These are phyloP conservation scores for Amaranthus tricolor DNA, from an alignment of 179 eudicot species.

Conservation along the genomic window DNA sequence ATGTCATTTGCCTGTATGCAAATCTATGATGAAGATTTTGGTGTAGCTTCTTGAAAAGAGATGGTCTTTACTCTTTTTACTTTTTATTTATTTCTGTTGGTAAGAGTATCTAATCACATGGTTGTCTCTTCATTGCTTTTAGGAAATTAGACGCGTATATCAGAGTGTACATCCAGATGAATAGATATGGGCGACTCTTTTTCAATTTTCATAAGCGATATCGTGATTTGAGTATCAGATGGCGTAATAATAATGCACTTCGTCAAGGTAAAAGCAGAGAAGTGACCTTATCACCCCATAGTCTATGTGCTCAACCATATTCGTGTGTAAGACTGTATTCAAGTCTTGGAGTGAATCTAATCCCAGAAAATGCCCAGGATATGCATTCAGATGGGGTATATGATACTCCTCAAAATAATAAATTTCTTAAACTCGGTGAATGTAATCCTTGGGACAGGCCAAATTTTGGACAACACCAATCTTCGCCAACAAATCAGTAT, in stretches of 20 bases:
- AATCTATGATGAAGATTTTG: no score
- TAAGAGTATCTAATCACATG: no score
- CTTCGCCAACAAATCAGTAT: slow-evolving; percentile 11
- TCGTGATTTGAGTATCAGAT: neutral
- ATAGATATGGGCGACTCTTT: slow-evolving; percentile 22
- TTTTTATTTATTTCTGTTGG: no score
- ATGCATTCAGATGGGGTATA: slow-evolving; percentile 8
- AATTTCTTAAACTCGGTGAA: slow-evolving; percentile 9
- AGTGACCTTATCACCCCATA: neutral
- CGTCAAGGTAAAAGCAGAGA: slow-evolving; percentile 13
- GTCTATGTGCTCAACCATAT: neutral
- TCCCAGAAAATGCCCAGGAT: slow-evolving; percentile 16
- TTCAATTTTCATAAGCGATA: slow-evolving; percentile 17
- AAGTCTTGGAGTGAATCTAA: slow-evolving; percentile 11
- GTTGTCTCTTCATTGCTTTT: slow-evolving; percentile 4
- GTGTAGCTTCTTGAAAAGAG: no score
- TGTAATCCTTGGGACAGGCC: slow-evolving; percentile 7
- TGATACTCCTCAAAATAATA: slow-evolving; percentile 1
- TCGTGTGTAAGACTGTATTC: slow-evolving; percentile 20
- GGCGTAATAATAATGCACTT: slow-evolving; percentile 8
- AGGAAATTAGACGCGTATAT: neutral
- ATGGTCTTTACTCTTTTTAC: no score
- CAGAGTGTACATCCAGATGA: slow-evolving; percentile 22
- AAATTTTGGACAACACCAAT: slow-evolving; percentile 16
- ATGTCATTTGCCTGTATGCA: no score